Percentiles rank a stretch among this genome's conserved stretches.
phyloP scores from a whole-genome alignment of 345 rosid species.

The Eutrema japonicum region DNA sequence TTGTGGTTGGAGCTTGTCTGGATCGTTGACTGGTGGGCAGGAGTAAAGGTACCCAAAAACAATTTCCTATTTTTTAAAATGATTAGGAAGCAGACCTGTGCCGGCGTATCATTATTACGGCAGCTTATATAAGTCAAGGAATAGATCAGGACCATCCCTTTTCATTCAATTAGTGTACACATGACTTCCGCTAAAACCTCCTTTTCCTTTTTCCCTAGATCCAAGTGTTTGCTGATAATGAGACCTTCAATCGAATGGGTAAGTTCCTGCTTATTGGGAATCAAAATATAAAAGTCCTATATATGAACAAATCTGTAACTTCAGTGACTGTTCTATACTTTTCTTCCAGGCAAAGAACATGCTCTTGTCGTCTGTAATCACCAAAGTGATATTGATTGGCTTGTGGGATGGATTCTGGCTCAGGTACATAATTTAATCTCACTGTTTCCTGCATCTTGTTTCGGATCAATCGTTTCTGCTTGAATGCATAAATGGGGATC shows the following conservation, averaged over 20 bases:
- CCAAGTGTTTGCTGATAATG: slow-evolving; percentile 70
- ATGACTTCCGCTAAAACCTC: slow-evolving; percentile 29
- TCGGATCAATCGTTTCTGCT: background rate
- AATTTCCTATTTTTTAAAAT: background rate
- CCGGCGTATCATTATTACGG: slow-evolving; percentile 1
- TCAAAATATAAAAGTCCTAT: background rate
- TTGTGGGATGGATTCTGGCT: slow-evolving; percentile 94
- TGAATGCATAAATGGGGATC: slow-evolving; percentile 13
- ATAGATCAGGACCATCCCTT: background rate
- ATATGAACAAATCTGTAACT: background rate
- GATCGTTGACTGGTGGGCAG: slow-evolving; percentile 98
- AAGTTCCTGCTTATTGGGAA: slow-evolving; percentile 36
- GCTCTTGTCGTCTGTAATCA: slow-evolving; percentile 86
- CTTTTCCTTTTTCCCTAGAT: slow-evolving; percentile 54
- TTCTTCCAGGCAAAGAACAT: slow-evolving; percentile 79
- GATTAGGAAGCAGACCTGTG: background rate
- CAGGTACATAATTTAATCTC: slow-evolving; percentile 57
- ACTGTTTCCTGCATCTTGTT: slow-evolving; percentile 16
- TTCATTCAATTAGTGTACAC: background rate
- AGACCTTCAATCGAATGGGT: slow-evolving; percentile 81
- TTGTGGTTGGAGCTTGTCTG: slow-evolving; percentile 94
- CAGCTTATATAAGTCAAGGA: background rate
- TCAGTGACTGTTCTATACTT: slow-evolving; percentile 21
- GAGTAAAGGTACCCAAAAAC: slow-evolving; percentile 62
- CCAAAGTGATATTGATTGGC: slow-evolving; percentile 95